Evolutionary conservation across 371 early-diverging fungal species (phyloP).

Genomic region (Mucor racemosus): DNA sequence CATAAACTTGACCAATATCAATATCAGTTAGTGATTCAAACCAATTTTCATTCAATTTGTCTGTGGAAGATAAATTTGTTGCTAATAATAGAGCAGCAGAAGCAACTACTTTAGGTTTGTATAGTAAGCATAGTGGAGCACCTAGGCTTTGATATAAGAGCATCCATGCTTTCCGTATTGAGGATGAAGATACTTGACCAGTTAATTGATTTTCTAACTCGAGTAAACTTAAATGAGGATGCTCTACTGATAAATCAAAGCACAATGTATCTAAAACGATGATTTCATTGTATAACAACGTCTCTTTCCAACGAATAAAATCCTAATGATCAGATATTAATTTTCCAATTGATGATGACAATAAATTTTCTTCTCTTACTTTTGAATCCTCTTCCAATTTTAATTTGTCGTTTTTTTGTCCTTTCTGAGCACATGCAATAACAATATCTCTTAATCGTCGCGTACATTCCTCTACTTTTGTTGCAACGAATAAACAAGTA

Average conservation of each 20-base stretch:
- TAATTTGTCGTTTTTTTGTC: conserved; percentile 60
- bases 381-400: conserved; percentile 49
- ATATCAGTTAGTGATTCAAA: conserved; percentile 32
- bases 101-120: conserved; percentile 42
- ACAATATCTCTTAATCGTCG: conserved; percentile 68
- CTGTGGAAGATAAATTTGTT: conserved; percentile 23
- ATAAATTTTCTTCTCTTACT: conserved; percentile 21
- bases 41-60: conserved; percentile 32
- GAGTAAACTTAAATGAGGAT: conserved; percentile 69
- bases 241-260: conserved; percentile 78
- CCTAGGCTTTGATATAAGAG: conserved; percentile 63
- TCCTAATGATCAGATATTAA: conserved; percentile 45
- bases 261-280: conserved; percentile 73
- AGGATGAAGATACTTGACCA: conserved; percentile 52
- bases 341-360: not conserved
- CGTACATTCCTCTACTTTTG: conserved; percentile 81
- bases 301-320: conserved; percentile 73
- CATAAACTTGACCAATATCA: conserved; percentile 34
- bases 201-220: conserved; percentile 41
- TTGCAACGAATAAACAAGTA: conserved; percentile 75
- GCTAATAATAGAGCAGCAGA: conserved; percentile 44
- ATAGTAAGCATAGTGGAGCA: conserved; percentile 40
- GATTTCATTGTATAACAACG: conserved; percentile 70
- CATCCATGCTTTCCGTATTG: conserved; percentile 68
- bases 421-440: conserved; percentile 61